Evolutionary conservation across 1,284 basidiomycete genomes (phyloP), one percentile per base, ranked within the genome.

Genomic region (Cutaneotrichosporon cavernicola): DNA sequence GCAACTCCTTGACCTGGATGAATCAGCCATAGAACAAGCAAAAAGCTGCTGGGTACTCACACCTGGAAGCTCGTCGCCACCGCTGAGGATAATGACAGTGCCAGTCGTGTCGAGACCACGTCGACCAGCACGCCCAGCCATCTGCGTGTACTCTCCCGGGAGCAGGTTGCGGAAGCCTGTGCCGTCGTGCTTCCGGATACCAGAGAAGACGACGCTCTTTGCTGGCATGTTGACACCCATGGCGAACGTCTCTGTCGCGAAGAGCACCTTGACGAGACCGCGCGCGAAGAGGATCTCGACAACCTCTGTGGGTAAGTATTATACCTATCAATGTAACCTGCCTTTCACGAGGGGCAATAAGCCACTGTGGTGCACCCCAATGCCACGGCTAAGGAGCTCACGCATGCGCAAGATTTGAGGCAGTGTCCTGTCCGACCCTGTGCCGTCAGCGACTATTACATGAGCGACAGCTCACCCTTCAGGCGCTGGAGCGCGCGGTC

Each of bases 221-320:
- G 97, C 94, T 16, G 97, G 97, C 97, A 99, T 99, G 81, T 99
- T 99, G 65, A 99, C 97, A 55, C 94, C 94, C 97, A 99, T 99
- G 0, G 97, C 97, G 78, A 99, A 99, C 0, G 97, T 99, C 80
- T 99, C 97, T 0, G 97, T 99, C 0, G 97, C 97, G 75, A 99
- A 99, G 11, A 99, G 82, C 18, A 98, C 89, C 80, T 99, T 99
- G 65, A 99, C 96, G 46, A 99, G 83, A 26, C 97, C 97, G 40
- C 94, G 87, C 10, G 94, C 91, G 76, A 99, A 99, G 18, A 99
- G 84, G 50, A 99, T 90, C 78, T 99, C 96, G 18, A 99, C 96
- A 10, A 97, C 88, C 90, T 95, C 76, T 77, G 61, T 13, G 21
- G 93, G 92, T 95, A 22, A 96, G 87, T 90, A 2, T 2, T 91